Conservation (phyloP, 495 filamentous ascomycete genomes). For the Aspergillus sclerotiicarbonarius region DNA sequence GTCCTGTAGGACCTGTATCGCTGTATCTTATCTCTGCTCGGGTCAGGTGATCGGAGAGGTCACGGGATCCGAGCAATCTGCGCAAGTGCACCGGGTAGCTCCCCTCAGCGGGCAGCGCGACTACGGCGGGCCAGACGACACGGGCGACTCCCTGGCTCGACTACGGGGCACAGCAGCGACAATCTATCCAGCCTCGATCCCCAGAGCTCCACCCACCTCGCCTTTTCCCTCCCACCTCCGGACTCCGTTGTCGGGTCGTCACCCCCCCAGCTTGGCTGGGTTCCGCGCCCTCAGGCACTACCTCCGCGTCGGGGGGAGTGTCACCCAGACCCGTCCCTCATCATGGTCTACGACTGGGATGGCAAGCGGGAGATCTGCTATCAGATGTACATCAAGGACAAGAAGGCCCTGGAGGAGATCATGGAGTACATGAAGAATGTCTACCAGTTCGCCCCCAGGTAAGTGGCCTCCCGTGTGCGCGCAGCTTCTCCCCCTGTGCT, state of each 20-base stretch:
- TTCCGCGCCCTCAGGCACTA: constrained; percentile 19
- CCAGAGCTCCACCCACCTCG: not conserved
- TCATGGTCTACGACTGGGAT: constrained; percentile 76
- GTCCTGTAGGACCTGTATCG: no score
- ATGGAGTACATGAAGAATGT: constrained; percentile 59
- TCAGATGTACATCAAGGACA: constrained; percentile 71
- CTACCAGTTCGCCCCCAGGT: constrained; percentile 67
- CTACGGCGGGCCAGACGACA: constrained; percentile 24
- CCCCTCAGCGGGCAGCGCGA: constrained; percentile 9
- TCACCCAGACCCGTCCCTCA: constrained; percentile 11
- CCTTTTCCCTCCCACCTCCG: constrained; percentile 6
- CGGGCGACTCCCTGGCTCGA: not conserved
- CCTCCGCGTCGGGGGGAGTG: constrained; percentile 33
- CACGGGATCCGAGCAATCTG: not conserved
- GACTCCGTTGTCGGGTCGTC: not conserved
- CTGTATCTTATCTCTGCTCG: no score
- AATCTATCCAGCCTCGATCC: not conserved
- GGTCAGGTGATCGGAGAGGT: no score
- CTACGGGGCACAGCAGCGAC: constrained; percentile 6
- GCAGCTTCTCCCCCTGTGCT: not conserved
- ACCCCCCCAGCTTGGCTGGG: not conserved
- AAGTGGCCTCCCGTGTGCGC: constrained; percentile 15
- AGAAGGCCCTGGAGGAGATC: constrained; percentile 65
- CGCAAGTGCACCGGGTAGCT: constrained; percentile 24
- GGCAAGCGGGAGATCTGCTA: constrained; percentile 65